Evolutionary conservation across 2,329 filamentous ascomycete genomes (phyloP), one percentile per base, ranked within the genome.

Genomic region (Penicillium concentricum): DNA sequence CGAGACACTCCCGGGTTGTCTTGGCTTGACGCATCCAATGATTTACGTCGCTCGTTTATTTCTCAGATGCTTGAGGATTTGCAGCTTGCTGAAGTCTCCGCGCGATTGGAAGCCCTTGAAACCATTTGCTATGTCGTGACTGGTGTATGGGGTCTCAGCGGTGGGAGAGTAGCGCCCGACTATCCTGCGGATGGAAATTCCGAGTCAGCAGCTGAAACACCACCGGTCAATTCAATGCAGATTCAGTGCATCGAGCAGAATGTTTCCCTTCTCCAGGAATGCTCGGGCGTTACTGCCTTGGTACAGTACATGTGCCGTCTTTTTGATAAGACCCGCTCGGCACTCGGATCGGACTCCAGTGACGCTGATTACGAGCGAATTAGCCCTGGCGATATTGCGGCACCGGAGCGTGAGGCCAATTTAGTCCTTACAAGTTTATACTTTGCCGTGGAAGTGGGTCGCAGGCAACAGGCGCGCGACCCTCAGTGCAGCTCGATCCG

Each of bases 81-180:
- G 18, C 68, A 72, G 43, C 69, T 76, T 50, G 59, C 68, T 9
- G 76, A 79, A 39, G 69, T 77, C 34, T 67, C 70, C 12, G 65
- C 70, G 35, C 72, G 80, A n/a, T 67, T 81, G 39, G 76, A 78
- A 60, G 75, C 76, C 9, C 62, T 82, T 35, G 77, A 80, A 59
- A 73, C 69, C 32, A 61, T 82, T 48, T 78, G 76, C 59, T 82
- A 82, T 61, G 64, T 89, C 26, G 77, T 88, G 15, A 80, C 90
- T 5, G 89, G 89, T 2, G 79, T 87, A 35, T 92, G 89, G 89
- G 83, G 81, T 3, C 80, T 86, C 47, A 90, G 87, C 12, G 87
- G 87, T 32, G 83, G 85, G 30, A 69, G 69, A 42, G 61, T 64
- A 34, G 59, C 66, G 30, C 60, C 71, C 53, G 67, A 72, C 49